Conservation (phyloP, 2,329 filamentous ascomycete genomes). For the Colletotrichum tanaceti region DNA sequence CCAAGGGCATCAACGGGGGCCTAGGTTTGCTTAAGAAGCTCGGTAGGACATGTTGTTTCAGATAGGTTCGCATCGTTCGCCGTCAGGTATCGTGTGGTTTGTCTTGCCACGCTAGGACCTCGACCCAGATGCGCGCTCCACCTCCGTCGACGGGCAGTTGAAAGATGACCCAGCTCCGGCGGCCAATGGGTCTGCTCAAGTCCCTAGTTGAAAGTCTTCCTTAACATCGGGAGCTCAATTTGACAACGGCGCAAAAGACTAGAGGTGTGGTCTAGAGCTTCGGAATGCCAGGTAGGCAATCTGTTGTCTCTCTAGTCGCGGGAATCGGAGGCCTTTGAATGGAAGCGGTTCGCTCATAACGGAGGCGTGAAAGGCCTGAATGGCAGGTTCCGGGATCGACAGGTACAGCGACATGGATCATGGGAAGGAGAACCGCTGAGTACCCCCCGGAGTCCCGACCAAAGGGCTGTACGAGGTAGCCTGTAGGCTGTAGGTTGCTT, state of each 20-base stretch:
- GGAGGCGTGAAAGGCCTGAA: background rate
- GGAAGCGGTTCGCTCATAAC: background rate
- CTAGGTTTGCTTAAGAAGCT: background rate
- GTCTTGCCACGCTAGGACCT: background rate
- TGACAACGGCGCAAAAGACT: background rate
- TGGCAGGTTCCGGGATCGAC: constrained; percentile 21
- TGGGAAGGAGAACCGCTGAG: background rate
- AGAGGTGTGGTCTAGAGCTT: background rate
- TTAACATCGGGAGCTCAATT: too few relatives aligned
- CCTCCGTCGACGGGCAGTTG: background rate
- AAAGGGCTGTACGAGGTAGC: background rate
- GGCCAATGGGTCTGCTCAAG: too few relatives aligned
- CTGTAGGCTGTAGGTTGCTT: constrained; percentile 14
- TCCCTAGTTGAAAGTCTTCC: too few relatives aligned
- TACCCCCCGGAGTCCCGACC: background rate
- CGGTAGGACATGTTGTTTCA: background rate
- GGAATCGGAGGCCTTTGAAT: background rate
- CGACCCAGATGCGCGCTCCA: background rate
- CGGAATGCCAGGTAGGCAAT: background rate
- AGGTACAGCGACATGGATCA: constrained; percentile 21
- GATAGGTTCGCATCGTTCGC: background rate
- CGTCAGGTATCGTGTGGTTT: background rate
- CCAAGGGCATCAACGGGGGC: too few relatives aligned
- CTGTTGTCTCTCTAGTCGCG: background rate
- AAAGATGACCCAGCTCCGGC: too few relatives aligned